Percentiles rank a stretch among this genome's conserved stretches.
Conservation (phyloP, 108 stramenopile genomes). For the Fragilaria crotonensis region DNA sequence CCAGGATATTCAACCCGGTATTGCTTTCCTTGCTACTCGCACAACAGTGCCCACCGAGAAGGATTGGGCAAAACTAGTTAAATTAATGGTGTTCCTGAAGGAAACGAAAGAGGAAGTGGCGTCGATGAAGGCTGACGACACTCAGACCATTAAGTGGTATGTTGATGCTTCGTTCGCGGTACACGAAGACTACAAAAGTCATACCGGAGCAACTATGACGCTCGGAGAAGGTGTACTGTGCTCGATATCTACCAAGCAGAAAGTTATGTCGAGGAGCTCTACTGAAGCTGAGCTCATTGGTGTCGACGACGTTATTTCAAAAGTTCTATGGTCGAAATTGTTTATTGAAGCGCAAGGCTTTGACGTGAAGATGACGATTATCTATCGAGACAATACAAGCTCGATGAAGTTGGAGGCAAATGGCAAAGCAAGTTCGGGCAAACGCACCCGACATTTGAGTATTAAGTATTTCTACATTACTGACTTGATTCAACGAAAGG, state of each 20-base stretch:
- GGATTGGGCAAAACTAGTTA: no score
- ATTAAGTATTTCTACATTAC: conserved; percentile 28
- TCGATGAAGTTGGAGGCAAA: conserved; percentile 27
- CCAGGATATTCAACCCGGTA: conserved; percentile 13
- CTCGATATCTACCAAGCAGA: no score
- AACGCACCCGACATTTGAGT: conserved; percentile 20
- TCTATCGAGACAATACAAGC: no score
- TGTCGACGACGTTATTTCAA: conserved; percentile 14
- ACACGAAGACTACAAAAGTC: conserved; percentile 16
- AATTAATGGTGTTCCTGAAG: no score
- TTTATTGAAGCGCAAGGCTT: no score
- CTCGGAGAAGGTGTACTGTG: no score
- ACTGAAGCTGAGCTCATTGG: conserved; percentile 20
- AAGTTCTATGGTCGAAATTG: no score
- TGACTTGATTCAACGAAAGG: no score
- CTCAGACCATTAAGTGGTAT: conserved; percentile 8
- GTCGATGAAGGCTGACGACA: neutral
- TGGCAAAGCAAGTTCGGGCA: conserved; percentile 12
- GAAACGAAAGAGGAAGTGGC: no score
- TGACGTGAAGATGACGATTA: conserved; percentile 36
- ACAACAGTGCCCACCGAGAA: no score
- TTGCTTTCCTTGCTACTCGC: no score
- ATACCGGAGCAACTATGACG: conserved; percentile 16
- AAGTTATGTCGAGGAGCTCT: no score
- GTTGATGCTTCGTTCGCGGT: conserved; percentile 29